phyloP scores from a whole-genome alignment of 116 monocot genomes.

The Papilionanthe hybrid region DNA sequence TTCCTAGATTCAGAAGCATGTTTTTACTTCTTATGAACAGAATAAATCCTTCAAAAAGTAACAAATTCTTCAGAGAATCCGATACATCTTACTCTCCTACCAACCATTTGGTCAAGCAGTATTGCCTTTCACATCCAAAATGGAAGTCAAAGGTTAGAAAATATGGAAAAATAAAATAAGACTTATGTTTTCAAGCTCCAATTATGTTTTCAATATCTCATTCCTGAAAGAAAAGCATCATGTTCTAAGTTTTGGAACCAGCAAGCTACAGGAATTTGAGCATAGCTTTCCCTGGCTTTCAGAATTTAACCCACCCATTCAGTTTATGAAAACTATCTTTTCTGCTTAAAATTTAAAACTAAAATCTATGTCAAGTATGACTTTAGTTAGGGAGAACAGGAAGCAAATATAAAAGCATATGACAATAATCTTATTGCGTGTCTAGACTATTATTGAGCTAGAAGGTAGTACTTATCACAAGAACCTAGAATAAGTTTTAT shows the following conservation, averaged over 20 bases:
- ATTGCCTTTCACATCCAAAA: background rate
- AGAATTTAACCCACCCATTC: background rate
- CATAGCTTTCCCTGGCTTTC: background rate
- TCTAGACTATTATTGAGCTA: background rate
- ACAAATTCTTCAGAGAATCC: background rate
- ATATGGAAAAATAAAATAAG: background rate
- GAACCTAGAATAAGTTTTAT: background rate
- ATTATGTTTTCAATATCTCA: background rate
- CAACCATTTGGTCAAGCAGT: background rate
- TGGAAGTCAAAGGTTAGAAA: background rate
- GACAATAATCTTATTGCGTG: background rate
- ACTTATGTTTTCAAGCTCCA: background rate
- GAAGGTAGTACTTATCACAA: background rate
- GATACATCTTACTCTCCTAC: background rate
- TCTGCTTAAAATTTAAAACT: background rate
- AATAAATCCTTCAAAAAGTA: conserved; percentile 1
- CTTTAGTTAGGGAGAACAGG: too few species aligned
- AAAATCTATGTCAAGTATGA: too few species aligned
- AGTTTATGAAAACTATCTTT: background rate
- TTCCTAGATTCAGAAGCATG: background rate
- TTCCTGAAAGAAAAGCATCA: background rate
- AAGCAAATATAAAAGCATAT: background rate
- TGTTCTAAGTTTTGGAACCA: background rate
- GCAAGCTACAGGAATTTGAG: background rate
- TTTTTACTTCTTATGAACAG: background rate